A percentile compares a stretch with the other conserved stretches of the same genome.
Conservation (phyloP, 768 basidiomycete genomes). For the Kockovaella imperatae region DNA sequence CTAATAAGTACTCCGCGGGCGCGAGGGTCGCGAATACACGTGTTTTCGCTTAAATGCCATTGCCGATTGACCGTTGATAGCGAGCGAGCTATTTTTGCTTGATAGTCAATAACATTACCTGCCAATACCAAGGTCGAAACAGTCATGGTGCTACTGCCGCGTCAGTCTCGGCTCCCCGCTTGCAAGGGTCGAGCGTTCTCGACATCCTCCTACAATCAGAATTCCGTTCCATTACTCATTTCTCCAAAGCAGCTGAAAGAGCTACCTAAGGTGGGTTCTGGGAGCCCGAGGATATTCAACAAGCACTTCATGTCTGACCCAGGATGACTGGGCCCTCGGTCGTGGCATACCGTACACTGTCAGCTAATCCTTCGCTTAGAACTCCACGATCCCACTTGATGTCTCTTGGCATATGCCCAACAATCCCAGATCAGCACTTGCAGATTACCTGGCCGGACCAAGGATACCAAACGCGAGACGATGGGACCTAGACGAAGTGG, state of each 20-base stretch:
- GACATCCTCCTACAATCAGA: too few relatives aligned
- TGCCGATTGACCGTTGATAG: too few relatives aligned
- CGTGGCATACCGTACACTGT: neutral
- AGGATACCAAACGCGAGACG: slow-evolving; percentile 66
- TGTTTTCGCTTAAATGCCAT: too few relatives aligned
- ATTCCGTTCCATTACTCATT: slow-evolving; percentile 44
- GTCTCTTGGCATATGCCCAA: slow-evolving; percentile 94
- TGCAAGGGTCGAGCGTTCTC: too few relatives aligned
- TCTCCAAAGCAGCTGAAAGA: slow-evolving; percentile 41
- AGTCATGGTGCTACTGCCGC: too few relatives aligned
- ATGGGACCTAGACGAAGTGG: slow-evolving; percentile 70
- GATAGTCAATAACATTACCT: too few relatives aligned
- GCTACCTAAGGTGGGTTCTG: slow-evolving; percentile 35
- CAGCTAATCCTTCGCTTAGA: slow-evolving; percentile 3
- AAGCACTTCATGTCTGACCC: neutral
- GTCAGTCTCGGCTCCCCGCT: too few relatives aligned
- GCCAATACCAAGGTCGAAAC: too few relatives aligned
- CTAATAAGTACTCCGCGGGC: too few relatives aligned
- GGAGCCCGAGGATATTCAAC: neutral
- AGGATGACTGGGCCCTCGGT: neutral
- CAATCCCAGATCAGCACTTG: slow-evolving; percentile 59
- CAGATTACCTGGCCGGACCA: slow-evolving; percentile 58
- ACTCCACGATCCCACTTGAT: slow-evolving; percentile 53
- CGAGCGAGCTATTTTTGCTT: too few relatives aligned
- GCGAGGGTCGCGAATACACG: too few relatives aligned